Evolutionary conservation across 352 stramenopile species (phyloP).

Genomic region (Phytophthora europaea): DNA sequence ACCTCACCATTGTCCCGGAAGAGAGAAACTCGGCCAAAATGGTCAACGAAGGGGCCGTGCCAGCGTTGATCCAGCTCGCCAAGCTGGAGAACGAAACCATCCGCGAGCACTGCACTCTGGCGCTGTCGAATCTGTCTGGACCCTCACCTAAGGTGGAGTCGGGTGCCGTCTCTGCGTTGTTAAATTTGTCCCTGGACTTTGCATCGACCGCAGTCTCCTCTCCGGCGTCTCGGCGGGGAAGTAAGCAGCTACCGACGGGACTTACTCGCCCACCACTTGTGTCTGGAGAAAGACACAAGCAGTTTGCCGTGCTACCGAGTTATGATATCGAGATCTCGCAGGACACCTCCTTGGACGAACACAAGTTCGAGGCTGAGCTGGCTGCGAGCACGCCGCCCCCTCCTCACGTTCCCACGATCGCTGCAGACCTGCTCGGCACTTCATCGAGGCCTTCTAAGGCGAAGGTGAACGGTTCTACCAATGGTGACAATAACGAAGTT

Average conservation of each 20-base stretch:
- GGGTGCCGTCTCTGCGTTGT: slow-evolving; percentile 66
- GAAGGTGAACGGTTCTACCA: slow-evolving; percentile 4
- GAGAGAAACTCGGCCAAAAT: slow-evolving; percentile 59
- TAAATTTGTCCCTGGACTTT: slow-evolving; percentile 58
- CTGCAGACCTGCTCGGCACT: slow-evolving; percentile 43
- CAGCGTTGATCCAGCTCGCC: slow-evolving; percentile 46
- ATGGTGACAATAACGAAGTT: slow-evolving; percentile 9
- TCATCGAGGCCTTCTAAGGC: neutral
- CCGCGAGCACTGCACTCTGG: slow-evolving; percentile 74
- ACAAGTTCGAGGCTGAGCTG: slow-evolving; percentile 67
- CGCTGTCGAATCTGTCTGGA: slow-evolving; percentile 76
- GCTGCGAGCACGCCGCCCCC: slow-evolving; percentile 62
- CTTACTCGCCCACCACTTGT: slow-evolving; percentile 58
- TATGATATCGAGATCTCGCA: slow-evolving; percentile 34
- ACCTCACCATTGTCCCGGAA: slow-evolving; percentile 59
- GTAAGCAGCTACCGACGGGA: slow-evolving; percentile 18
- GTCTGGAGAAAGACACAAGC: slow-evolving; percentile 55
- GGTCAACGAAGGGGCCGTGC: slow-evolving; percentile 71
- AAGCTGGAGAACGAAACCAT: slow-evolving; percentile 60
- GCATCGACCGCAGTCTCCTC: neutral
- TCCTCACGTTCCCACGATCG: slow-evolving; percentile 58
- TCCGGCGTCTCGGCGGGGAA: slow-evolving; percentile 14
- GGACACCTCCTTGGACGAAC: slow-evolving; percentile 20
- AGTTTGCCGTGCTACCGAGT: slow-evolving; percentile 48
- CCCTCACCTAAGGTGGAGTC: slow-evolving; percentile 78